A percentile compares a stretch with the other conserved stretches of the same genome.
phyloP scores from a whole-genome alignment of 192 early-diverging fungal species.

The Coemansia javaensis region DNA sequence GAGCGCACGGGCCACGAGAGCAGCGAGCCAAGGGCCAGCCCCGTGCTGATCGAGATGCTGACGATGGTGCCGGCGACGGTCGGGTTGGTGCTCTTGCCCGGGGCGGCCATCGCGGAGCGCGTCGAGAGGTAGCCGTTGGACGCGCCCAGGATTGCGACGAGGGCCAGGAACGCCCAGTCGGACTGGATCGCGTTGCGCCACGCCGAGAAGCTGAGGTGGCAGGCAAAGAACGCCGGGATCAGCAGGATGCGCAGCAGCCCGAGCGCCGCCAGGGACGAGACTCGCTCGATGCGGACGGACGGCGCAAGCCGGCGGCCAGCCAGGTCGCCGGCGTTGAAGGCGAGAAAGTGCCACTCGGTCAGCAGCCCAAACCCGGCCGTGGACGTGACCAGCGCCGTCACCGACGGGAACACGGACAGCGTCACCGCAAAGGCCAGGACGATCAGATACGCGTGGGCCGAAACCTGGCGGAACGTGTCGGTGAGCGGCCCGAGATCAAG shows the following conservation, averaged over 20 bases:
- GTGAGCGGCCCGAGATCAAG: conserved; percentile 20
- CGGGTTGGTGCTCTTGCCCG: conserved; percentile 46
- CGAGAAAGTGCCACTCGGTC: conserved; percentile 62
- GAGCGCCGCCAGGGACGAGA: conserved; percentile 32
- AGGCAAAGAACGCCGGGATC: conserved; percentile 65
- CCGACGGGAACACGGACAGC: conserved; percentile 66
- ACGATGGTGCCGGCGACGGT: conserved; percentile 62
- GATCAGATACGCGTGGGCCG: conserved; percentile 52
- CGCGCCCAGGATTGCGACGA: conserved; percentile 57
- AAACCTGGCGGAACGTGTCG: conserved; percentile 38
- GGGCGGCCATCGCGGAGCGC: conserved; percentile 59
- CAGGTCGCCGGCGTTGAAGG: conserved; percentile 72
- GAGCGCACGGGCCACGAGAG: conserved; percentile 47
- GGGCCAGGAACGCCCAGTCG: conserved; percentile 33
- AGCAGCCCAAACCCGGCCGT: conserved; percentile 36
- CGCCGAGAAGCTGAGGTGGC: conserved; percentile 56
- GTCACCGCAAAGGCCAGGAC: conserved; percentile 63
- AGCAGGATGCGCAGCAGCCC: conserved; percentile 55
- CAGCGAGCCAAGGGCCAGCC: conserved; percentile 64
- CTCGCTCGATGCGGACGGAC: conserved; percentile 18
- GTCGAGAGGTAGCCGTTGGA: conserved; percentile 64
- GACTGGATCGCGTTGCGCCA: conserved; percentile 56
- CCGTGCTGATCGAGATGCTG: conserved; percentile 59
- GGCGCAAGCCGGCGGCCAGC: conserved; percentile 54
- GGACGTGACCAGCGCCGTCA: conserved; percentile 63